Evolutionary conservation across 2,329 filamentous ascomycete genomes (phyloP), one percentile per base, ranked within the genome.

Genomic region (Neopestalotiopsis sp.): DNA sequence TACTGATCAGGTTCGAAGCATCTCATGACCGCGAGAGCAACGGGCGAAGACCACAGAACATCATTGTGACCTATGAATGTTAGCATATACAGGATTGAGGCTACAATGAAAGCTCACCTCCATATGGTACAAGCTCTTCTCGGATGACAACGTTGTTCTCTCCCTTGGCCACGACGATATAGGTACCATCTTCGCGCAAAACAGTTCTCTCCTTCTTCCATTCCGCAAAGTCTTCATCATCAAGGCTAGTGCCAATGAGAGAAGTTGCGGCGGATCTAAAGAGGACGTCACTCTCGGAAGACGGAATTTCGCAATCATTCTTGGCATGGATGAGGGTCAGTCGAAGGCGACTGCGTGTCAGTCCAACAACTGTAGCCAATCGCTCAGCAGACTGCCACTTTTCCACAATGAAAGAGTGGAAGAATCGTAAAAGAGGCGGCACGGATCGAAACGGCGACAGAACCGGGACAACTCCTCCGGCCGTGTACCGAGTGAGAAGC

Each of bases 271-370:
- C 88, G 0, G 86, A 84, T 38, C 82, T 82, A 76, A 93, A 94
- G 1, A 93, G 80, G 72, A 83, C 84, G 73, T 91, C 87, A 58
- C 90, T 89, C 75, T 94, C 90, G 1, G 83, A 86, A 82, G 89
- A 95, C 0, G 93, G 90, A 69, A 98, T 97, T 74, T 97, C 94
- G 69, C 84, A 83, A 77, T 98, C 95, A 75, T 97, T 89, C 67
- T 87, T 86, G 17, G 94, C 93, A 75, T 98, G 95, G 2, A 98
- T 82, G 57, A 98, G 82, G 58, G 88, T 90, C 24, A 98, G 81
- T 28, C 90, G 86, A 10, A 96, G 71, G 75, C 83, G 83, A 70
- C 72, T 84, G 71, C 81, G 86, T 58, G 86, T 90, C 72, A 80
- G 78, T 56, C 78, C 81, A 14, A 88, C 86, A 72, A 89, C 81